Percentiles rank a stretch among this genome's conserved stretches.
Evolutionary conservation across 164 flowering plant species (phyloP).

Genomic region (Sextonia rubra): DNA sequence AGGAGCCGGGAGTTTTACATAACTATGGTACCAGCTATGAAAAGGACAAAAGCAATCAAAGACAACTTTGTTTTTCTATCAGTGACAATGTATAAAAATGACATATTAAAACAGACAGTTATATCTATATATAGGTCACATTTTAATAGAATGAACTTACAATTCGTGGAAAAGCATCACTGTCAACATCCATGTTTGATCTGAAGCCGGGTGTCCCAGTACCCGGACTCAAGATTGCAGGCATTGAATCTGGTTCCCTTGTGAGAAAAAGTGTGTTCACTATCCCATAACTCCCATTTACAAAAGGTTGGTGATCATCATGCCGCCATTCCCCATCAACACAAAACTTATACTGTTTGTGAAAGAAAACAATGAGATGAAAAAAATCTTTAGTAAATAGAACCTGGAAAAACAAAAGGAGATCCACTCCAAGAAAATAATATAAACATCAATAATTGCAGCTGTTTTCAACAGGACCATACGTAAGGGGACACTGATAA

Average conservation of each 20-base stretch:
- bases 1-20: too few relatives aligned
- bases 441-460: neutral
- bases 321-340: slow-evolving; percentile 96
- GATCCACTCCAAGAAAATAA: neutral
- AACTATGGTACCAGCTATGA: too few relatives aligned
- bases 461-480: neutral
- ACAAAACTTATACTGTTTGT: slow-evolving; percentile 74
- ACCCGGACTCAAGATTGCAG: slow-evolving; percentile 30
- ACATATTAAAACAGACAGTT: too few relatives aligned
- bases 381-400: too few relatives aligned
- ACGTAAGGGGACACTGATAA: neutral
- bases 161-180: slow-evolving; percentile 53
- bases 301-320: slow-evolving; percentile 62
- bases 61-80: too few relatives aligned
- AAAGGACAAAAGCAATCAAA: too few relatives aligned
- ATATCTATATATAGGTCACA: neutral
- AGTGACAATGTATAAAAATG: too few relatives aligned
- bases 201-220: slow-evolving; percentile 39
- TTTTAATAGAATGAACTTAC: slow-evolving; percentile 31
- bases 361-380: neutral
- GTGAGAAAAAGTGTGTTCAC: slow-evolving; percentile 66
- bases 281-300: slow-evolving; percentile 55
- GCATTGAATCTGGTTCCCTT: slow-evolving; percentile 40
- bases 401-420: neutral
- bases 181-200: slow-evolving; percentile 83